Evolutionary conservation across 1,284 basidiomycete genomes (phyloP), one percentile per base, ranked within the genome.

Genomic region (Boletus sp.): DNA sequence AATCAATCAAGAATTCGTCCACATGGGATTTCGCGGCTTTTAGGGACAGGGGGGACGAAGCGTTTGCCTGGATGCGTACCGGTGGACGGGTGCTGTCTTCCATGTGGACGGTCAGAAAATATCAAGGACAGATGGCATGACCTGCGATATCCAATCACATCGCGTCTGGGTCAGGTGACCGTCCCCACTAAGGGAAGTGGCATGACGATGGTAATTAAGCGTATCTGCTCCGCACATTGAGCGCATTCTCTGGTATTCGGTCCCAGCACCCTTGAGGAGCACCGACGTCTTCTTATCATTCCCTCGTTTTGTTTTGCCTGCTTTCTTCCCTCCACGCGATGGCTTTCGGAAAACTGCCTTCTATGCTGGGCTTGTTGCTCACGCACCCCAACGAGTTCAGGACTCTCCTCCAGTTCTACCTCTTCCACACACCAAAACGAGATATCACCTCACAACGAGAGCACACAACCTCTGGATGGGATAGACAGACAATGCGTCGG

Each of bases 301-400:
- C 41, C 19, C 14, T 49, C 20, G 23, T 10, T 23, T 27, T n/a
- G 2, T 32, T 26, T 16, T 40, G 16, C 2, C 29, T 6, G 2
- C 38, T 34, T 26, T 17, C 12, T 46, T 13, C 17, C 4, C 14
- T 9, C 10, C 25, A 33, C 38, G 34, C 50, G 5, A 57, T 60
- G 60, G 48, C 55, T 2, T 17, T 61, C 42, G 52, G 46, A 30
- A 65, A 67, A 51, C 38, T 65, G 22, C 49, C 45, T 25, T 54
- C 75, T 42, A 76, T 78, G 75, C 61, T 88, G 51, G 69, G 74
- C 42, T 73, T 88, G 40, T 71, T 82, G 53, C 68, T 93, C 72
- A 84, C 81, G 0, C 88, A 88, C 56, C 88, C 88, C 1, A 56
- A 77, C 53, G 91, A 94, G 62, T 86, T 93, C 65, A 80, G 82